Evolutionary conservation across 139 green algal species (phyloP).

Genomic region (Ettlia oleoabundans): DNA sequence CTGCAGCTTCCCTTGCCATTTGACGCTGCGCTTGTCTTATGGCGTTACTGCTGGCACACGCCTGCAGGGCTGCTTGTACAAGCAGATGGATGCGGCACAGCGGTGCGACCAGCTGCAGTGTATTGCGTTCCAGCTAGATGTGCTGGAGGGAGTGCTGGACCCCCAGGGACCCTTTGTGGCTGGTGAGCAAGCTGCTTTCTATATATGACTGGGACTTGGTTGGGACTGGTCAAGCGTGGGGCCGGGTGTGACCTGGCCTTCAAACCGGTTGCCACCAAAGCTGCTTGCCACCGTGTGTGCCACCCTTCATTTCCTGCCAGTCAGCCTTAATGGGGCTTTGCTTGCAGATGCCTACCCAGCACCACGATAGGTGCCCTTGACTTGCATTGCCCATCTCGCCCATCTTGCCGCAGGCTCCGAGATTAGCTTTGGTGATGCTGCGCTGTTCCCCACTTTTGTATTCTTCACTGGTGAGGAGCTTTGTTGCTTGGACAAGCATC

Average conservation of each 20-base stretch:
- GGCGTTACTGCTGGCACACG: neutral
- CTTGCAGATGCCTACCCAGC: no score
- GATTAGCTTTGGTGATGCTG: conserved; percentile 60
- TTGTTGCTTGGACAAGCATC: no score
- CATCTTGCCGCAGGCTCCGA: conserved; percentile 8
- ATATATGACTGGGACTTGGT: no score
- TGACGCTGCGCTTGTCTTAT: neutral
- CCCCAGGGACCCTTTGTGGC: conserved; percentile 57
- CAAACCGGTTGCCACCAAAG: no score
- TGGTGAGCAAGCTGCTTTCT: conserved; percentile 14
- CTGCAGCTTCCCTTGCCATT: no score
- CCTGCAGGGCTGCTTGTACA: conserved; percentile 65
- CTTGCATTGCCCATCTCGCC: no score
- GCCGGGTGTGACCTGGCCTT: no score
- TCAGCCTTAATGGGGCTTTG: no score
- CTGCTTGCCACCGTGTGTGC: no score
- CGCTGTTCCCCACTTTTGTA: conserved; percentile 79
- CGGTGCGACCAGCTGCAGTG: conserved; percentile 57
- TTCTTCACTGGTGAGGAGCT: conserved; percentile 63
- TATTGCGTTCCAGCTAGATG: conserved; percentile 70
- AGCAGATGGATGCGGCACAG: conserved; percentile 61
- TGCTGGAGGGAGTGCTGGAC: conserved; percentile 64
- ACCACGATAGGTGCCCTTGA: no score
- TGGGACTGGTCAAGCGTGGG: no score
- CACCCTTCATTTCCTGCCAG: no score